Base-by-base conservation (phyloP, 2,329 filamentous ascomycete genomes). In the Neoscytalidium dimidiatum region DNA sequence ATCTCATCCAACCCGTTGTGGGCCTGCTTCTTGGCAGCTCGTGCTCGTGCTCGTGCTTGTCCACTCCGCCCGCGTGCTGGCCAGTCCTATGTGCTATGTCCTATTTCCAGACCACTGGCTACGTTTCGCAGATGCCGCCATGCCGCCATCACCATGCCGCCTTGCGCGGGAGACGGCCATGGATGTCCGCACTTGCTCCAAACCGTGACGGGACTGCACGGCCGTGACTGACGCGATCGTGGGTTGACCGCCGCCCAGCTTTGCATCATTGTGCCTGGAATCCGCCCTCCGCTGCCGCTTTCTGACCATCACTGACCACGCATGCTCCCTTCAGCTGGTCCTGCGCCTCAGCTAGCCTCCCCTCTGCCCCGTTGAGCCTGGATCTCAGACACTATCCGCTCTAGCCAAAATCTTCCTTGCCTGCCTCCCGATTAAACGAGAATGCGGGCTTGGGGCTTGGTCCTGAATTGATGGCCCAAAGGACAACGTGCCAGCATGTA, bases 181-280 rank as follows among this genome's bases (percentile, higher is more conserved):
- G 26, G 41, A n/a, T n/a, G n/a, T n/a, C n/a, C 38, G 41, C 56
- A 26, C 31, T 17, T n/a, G 17, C 44, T 41, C 35, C 9, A 23
- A 60, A 60, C 2, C 7, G 56, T 23, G 56, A 60, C 56, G 56
- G 56, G 26, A n/a, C 53, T 26, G 9, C 23, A 17, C 38, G 23
- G 41, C 56, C 56, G 56, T 60, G 56, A 44, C 56, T 60, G 56
- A 60, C 56, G 41, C 41, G 56, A 46, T 46, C 56, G 33, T 21
- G 38, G 53, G 53, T 28, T 28, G 35, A 13, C 31, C 31, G 19
- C 9, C 2, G 51, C 51, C 52, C 35, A 28, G 38, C 9, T 46
- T 60, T 60, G 56, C 56, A 60, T 46, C 56, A 60, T 33, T 17
- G 41, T 46, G 56, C 41, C 56, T 46, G n/a, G 38, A 33, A n/a